Evolutionary conservation across 345 rosid genomes (phyloP), one percentile per base, ranked within the genome.

Genomic region (Chamaenerion angustifolium): DNA sequence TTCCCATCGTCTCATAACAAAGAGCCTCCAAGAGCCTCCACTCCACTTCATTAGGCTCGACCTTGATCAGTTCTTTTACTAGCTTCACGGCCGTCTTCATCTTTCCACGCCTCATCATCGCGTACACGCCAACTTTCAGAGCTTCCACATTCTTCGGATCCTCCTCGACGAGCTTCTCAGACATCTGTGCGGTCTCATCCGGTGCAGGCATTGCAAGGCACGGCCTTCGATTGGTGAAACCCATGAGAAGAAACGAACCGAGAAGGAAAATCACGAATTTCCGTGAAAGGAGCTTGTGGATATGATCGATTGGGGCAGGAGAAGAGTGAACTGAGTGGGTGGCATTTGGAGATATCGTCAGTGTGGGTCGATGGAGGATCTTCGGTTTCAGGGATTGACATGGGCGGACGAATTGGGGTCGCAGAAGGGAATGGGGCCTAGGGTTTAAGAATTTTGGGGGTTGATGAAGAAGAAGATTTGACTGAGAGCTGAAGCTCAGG

Each of bases 21-120:
- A 90, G 74, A 14, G 94, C 95, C 72, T 81, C 74, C 58, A 90
- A 59, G 43, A 90, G 85, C 80, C 78, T 90, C 98, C 94, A 90
- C 47, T 90, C 98, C 9, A 81, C 79, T 61, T 83, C 94, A 43
- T 64, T 41, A 12, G 88, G 92, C 65, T 79, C 86, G 15, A 73
- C 61, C 15, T 72, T 71, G 46, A 78, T 75, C 59, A 90, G 64
- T 59, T 65, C 80, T 72, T 78, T 74, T 56, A 86, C 81, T 58
- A 56, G 82, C 42, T 67, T 64, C 55, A 81, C 67, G 57, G 95
- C 94, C 52, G 77, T 86, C 63, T 71, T 62, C 50, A 60, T 61
- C 64, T 64, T 72, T 12, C 94, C 87, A 55, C 68, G 78, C 71
- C 92, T 90, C 87, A 81, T 83, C 77, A 83, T 90, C 67, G 59